These are phyloP conservation scores for Cadophora sp. DNA, from an alignment of 2,329 filamentous ascomycete species.

Conservation along the genomic window DNA sequence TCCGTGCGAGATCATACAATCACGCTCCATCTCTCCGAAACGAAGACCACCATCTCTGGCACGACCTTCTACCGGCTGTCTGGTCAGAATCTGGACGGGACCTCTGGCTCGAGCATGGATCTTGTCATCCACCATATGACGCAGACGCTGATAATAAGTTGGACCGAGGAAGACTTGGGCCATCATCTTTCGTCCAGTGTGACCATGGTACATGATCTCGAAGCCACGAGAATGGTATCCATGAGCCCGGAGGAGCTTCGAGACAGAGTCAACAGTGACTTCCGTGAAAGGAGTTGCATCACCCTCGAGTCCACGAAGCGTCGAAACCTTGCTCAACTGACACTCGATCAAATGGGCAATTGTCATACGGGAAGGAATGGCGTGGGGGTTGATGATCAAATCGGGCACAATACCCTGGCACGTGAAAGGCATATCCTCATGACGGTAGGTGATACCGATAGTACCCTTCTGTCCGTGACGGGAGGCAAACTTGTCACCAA, in stretches of 20 bases:
- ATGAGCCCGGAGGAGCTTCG: constrained; percentile 81
- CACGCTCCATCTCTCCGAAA: constrained; percentile 99
- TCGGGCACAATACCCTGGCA: constrained; percentile 90
- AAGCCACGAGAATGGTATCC: constrained; percentile 98
- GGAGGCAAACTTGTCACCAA: constrained; percentile 98
- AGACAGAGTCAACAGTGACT: constrained; percentile 94
- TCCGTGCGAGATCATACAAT: constrained; percentile 99
- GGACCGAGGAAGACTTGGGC: constrained; percentile 97
- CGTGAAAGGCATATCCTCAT: constrained; percentile 99
- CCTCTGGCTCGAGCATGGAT: constrained; percentile 98
- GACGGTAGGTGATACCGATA: constrained; percentile 96
- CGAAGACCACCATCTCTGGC: constrained; percentile 96
- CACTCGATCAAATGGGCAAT: constrained; percentile 99
- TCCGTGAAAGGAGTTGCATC: constrained; percentile 98
- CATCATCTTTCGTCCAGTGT: constrained; percentile 91
- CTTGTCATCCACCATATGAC: constrained; percentile 99
- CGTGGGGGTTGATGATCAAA: constrained; percentile 98
- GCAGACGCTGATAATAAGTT: constrained; percentile 97
- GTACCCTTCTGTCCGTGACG: constrained; percentile 99
- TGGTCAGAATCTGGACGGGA: constrained; percentile 94
- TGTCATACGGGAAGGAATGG: constrained; percentile 99
- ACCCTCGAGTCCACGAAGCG: constrained; percentile 92
- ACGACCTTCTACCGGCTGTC: constrained; percentile 98
- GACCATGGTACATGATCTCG: constrained; percentile 98
- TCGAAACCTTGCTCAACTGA: constrained; percentile 93